Evolutionary conservation across 257 asterid genomes (phyloP).

Genomic region (Sherardia arvensis): DNA sequence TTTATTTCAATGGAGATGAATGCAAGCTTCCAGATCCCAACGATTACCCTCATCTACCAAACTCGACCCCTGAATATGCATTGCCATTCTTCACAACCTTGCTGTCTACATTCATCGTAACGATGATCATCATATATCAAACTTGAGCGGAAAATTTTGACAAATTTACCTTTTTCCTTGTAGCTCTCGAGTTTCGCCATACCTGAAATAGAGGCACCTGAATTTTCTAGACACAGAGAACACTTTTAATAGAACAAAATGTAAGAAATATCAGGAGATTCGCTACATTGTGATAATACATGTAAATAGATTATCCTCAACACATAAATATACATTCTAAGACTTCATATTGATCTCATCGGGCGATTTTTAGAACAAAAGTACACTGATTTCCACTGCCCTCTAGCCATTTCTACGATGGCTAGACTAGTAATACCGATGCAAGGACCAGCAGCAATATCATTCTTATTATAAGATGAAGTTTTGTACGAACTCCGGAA

Average conservation of each 20-base stretch:
- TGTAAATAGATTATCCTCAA: not conserved
- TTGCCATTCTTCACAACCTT: conserved; percentile 13
- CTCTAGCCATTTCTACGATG: not conserved
- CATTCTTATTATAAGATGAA: conserved; percentile 3
- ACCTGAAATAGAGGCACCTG: not conserved
- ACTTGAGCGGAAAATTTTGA: not conserved
- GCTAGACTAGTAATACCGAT: conserved; percentile 11
- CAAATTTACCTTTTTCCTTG: not conserved
- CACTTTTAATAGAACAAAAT: not conserved
- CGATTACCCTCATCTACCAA: conserved; percentile 47
- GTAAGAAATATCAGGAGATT: conserved; percentile 3
- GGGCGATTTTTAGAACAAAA: not conserved
- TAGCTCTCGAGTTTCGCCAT: not conserved
- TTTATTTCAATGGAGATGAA: conserved; percentile 68
- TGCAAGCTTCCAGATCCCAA: conserved; percentile 65
- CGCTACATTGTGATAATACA: not conserved
- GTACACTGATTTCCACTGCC: not conserved
- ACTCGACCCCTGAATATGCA: conserved; percentile 21
- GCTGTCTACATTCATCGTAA: conserved; percentile 10
- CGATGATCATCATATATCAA: conserved; percentile 4
- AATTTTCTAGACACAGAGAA: not conserved
- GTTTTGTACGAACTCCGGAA: not conserved
- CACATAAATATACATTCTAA: not conserved
- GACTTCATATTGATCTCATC: not conserved
- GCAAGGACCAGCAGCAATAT: conserved; percentile 18